Evolutionary conservation across 1,284 basidiomycete species (phyloP).

Genomic region (Naganishia liquefaciens): DNA sequence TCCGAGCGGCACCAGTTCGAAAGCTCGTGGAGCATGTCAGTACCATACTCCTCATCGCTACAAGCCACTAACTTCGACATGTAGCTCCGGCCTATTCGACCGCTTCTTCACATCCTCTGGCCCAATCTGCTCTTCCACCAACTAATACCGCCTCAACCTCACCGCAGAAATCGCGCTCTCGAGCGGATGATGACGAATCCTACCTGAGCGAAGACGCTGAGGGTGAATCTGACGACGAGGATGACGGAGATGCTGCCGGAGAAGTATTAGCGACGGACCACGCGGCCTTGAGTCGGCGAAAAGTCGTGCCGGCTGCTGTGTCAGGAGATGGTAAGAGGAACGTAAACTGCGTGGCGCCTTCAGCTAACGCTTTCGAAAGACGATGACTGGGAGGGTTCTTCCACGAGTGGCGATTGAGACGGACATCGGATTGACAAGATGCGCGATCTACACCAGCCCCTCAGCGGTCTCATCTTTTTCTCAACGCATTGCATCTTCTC

Average conservation of each 20-base stretch:
- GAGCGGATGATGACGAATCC: background rate
- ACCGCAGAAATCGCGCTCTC: slow-evolving; percentile 4
- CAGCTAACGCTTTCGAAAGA: slow-evolving; percentile 6
- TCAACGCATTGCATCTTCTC: background rate
- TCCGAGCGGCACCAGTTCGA: slow-evolving; percentile 5
- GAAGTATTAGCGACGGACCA: slow-evolving; percentile 2
- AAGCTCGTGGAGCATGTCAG: slow-evolving; percentile 10
- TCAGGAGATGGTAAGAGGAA: slow-evolving; percentile 19
- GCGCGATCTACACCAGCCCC: no score
- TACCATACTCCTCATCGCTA: background rate
- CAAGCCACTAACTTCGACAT: background rate
- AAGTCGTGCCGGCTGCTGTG: background rate
- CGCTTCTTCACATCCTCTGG: slow-evolving; percentile 22
- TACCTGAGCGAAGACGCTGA: slow-evolving; percentile 19
- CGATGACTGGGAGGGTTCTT: slow-evolving; percentile 26
- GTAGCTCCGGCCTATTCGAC: slow-evolving; percentile 14
- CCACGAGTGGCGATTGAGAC: slow-evolving; percentile 6
- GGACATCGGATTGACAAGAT: background rate
- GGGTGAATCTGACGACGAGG: slow-evolving; percentile 22
- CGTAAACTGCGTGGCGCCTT: background rate
- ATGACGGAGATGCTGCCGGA: background rate
- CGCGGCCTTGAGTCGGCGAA: background rate
- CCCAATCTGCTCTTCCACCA: slow-evolving; percentile 19
- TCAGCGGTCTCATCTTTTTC: background rate
- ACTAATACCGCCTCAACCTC: background rate